Percentiles rank a stretch among this genome's conserved stretches.
Conservation (phyloP, 257 asterid genomes). For the Solanum arcanum region DNA sequence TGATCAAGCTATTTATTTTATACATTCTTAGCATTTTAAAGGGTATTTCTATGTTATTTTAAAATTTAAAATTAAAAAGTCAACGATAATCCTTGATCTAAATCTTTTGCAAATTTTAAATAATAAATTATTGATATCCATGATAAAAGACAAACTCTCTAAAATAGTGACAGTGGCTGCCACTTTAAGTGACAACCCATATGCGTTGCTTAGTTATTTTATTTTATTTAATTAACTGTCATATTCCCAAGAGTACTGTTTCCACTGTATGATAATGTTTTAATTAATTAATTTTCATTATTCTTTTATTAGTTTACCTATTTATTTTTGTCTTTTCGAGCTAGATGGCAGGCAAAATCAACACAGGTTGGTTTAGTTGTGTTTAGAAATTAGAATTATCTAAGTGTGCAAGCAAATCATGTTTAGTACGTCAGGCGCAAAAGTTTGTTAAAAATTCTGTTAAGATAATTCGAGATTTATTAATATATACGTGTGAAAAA, state of each 20-base stretch:
- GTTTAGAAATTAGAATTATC: background rate
- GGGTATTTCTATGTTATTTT: background rate
- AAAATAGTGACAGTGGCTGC: background rate
- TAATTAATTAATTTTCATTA: background rate
- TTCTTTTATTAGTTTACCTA: background rate
- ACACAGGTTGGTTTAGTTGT: background rate
- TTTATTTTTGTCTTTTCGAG: background rate
- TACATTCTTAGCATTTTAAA: background rate
- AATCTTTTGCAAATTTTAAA: background rate
- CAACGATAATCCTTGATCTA: background rate
- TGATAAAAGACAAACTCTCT: background rate
- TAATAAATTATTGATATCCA: background rate
- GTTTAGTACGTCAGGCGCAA: background rate
- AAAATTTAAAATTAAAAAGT: background rate
- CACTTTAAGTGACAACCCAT: background rate
- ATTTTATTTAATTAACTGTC: background rate
- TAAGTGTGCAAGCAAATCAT: background rate
- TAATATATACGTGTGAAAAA: too few relatives aligned
- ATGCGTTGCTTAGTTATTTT: background rate
- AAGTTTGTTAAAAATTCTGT: fast-evolving
- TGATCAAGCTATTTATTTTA: background rate
- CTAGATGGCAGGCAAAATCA: background rate
- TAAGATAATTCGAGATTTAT: too few relatives aligned
- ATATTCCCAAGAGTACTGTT: background rate
- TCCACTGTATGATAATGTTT: background rate